Base-by-base conservation (phyloP, 768 basidiomycete species). In the Crassisporium funariophilum region DNA sequence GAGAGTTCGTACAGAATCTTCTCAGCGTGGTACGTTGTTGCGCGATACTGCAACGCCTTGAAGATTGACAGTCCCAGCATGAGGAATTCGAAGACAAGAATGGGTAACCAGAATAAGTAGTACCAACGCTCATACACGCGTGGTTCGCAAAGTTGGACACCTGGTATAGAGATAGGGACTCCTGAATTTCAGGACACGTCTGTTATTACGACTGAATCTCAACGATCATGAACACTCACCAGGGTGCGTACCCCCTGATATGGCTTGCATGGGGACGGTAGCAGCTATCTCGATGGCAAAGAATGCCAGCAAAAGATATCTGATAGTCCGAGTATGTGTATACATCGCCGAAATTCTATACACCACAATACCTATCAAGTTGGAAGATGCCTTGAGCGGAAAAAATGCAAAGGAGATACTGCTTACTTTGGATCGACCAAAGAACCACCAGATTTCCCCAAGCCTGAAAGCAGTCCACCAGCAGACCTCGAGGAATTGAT, bases 291-390 rank as follows among this genome's bases (percentile, higher is more conserved):
- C 50, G 2, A 34, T 9, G 10, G 23, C 23, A 21, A 52, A 46
- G 4, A 45, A 21, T 5, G 23, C 24, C 5, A 21, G 19, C 5
- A 52, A 41, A 2, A 47, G 19, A 17, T 31, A 16, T 9, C 46
- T 42, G 9, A 52, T 39, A 15, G 34, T 46, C 3, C 50, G 44
- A 27, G 35, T 9, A 31, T 52, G 50, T 13, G 27, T 52, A 10
- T 52, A 52, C 44, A 52, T 52, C 35, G 44, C 47, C 12, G 50
- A 52, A 12, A 52, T 29, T 6, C 50, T 39, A 41, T 40, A 52
- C 31, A 46, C 35, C 45, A 46, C 42, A 15, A 52, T 52, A 6
- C 44, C 50, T 52, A 25, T 7, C 7, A 31, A 15, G 15, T 7
- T 35, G n/a, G n/a, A n/a, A n/a, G n/a, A n/a, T n/a, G n/a, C 17